These are phyloP conservation scores for Chlamydomonas reinhardtii DNA, from an alignment of 163 green algal species.

Conservation along the genomic window DNA sequence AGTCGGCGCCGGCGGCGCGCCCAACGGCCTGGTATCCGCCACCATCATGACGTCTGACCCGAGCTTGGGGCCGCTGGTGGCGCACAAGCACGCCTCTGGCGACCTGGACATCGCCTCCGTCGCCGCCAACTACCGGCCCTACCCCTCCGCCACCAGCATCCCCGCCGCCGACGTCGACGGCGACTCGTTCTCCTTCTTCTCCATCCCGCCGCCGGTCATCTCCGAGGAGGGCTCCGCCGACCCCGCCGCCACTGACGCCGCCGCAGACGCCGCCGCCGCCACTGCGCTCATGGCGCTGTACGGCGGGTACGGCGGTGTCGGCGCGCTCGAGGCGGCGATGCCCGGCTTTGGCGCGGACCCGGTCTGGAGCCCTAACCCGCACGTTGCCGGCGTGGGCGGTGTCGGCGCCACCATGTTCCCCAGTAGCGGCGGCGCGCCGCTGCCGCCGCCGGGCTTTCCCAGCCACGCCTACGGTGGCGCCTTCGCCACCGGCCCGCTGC, in stretches of 20 bases:
- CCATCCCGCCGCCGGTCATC: slow-evolving; percentile 32
- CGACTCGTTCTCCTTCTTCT: slow-evolving; percentile 48
- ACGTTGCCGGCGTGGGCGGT: neutral
- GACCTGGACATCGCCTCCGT: slow-evolving; percentile 41
- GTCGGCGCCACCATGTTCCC: neutral
- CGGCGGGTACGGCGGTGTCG: neutral
- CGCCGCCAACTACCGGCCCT: slow-evolving; percentile 38
- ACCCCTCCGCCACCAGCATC: neutral
- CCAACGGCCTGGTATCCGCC: neutral
- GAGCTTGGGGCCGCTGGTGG: neutral
- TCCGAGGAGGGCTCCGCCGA: neutral
- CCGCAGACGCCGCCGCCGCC: neutral
- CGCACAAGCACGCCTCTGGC: slow-evolving; percentile 43
- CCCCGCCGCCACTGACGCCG: neutral
- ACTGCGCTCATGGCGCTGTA: neutral
- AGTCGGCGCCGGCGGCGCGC: neutral
- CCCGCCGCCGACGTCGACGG: neutral
- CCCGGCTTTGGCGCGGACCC: slow-evolving; percentile 3
- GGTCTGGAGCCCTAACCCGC: slow-evolving; percentile 29
- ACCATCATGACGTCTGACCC: slow-evolving; percentile 15
- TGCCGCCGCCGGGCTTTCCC: slow-evolving; percentile 24
- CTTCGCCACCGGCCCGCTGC: slow-evolving; percentile 9
- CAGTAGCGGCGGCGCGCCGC: neutral
- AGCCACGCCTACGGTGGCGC: slow-evolving; percentile 33
- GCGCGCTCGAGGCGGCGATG: neutral